Evolutionary conservation across 1,284 basidiomycete genomes (phyloP), one percentile per base, ranked within the genome.

Genomic region (Irpex sp.): DNA sequence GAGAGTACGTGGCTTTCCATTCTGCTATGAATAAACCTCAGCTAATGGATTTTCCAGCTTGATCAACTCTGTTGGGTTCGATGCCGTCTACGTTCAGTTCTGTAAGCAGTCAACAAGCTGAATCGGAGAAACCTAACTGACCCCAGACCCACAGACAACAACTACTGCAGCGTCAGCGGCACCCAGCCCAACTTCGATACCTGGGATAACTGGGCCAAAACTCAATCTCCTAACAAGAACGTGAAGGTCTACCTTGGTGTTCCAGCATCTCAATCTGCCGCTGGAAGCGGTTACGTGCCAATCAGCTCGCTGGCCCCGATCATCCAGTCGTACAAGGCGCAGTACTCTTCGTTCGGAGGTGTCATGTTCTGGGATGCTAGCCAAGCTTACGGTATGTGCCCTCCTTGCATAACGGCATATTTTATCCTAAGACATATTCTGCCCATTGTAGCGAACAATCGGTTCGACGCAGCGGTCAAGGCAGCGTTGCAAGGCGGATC

Each of bases 311-410:
- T 87, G 36, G 75, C 73, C 3, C 71, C 67, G 57, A 80, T 85
- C 59, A 76, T 80, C 6, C 67, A 73, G 49, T 66, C 77, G 59
- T 82, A 78, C 2, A 77, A 78, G 49, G 66, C 74, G 14, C 70
- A 79, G 61, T 88, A 80, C 67, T 81, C 83, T 9, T 86, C 84
- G 21, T 88, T 88, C 68, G 87, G 87, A 6, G 87, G 87, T 36
- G 76, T 86, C 21, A 89, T 89, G 87, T 74, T 87, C 56, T 81
- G 85, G 86, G 85, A 87, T 65, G 81, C 78, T 0, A 85, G 82
- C 3, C 82, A 85, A 68, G 84, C 85, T 3, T 81, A 81, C 61
- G 80, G 83, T 80, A 66, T 63, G 73, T 64, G n/a, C 57, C 16
- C 37, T 62, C 23, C 52, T 19, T 9, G 12, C 56, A 9, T 12